Conservation (phyloP, 345 rosid species). For the Toxicodendron radicans region DNA sequence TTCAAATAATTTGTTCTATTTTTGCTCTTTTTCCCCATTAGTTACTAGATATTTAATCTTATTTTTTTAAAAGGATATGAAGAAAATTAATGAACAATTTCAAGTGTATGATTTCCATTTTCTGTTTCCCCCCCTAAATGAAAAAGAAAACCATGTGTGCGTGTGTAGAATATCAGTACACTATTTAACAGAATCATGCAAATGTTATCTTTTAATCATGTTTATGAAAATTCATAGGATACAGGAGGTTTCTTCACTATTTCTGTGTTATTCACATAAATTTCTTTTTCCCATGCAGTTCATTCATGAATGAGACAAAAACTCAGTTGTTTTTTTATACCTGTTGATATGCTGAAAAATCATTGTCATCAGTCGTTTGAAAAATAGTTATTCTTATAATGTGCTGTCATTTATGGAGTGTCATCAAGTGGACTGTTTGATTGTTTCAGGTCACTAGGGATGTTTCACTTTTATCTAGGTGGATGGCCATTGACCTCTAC, state of each 20-base stretch:
- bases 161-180: not conserved
- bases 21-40: not conserved
- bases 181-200: no score
- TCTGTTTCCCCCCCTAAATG: no score
- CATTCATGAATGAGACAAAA: not conserved
- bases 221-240: no score
- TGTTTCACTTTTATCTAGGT: conserved; percentile 90
- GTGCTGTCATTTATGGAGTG: conserved; percentile 4
- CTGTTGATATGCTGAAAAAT: not conserved
- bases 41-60: not conserved
- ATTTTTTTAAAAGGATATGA: not conserved
- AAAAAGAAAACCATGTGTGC: not conserved
- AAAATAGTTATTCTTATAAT: not conserved
- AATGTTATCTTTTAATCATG: no score
- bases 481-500: conserved; percentile 97
- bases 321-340: not conserved
- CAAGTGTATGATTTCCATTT: not conserved
- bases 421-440: conserved; percentile 18
- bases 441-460: conserved; percentile 84
- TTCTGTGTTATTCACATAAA: no score
- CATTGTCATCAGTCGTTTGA: not conserved
- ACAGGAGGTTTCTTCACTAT: no score
- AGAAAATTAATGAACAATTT: not conserved
- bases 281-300: not conserved
- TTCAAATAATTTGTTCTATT: not conserved